Evolutionary conservation across 164 flowering plant genomes (phyloP).

Genomic region (Dillenia suffruticosa): DNA sequence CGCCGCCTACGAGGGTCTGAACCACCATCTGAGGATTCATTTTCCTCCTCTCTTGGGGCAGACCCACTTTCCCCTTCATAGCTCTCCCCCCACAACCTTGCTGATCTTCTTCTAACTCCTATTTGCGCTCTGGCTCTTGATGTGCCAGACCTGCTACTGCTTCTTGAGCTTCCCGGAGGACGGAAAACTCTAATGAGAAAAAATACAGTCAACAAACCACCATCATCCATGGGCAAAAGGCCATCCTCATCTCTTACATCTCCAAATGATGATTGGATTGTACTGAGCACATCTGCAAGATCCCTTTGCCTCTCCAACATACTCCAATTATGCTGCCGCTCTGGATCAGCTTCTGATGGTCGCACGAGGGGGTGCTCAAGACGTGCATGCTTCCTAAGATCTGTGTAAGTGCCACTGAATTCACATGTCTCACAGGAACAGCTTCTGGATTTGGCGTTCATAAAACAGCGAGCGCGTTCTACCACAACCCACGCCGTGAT

Average conservation of each 20-base stretch:
- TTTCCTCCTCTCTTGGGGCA: constrained; percentile 39
- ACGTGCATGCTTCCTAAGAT: constrained; percentile 89
- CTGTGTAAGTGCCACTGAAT: constrained; percentile 65
- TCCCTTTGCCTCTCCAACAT: constrained; percentile 84
- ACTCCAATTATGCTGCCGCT: constrained; percentile 73
- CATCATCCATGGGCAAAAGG: constrained; percentile 37
- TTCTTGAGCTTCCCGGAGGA: constrained; percentile 34
- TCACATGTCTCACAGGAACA: constrained; percentile 79
- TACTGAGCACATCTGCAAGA: constrained; percentile 78
- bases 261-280: constrained; percentile 63
- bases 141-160: constrained; percentile 51
- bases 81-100: constrained; percentile 65
- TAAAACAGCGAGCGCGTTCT: constrained; percentile 70
- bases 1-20: constrained; percentile 30
- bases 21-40: constrained; percentile 40
- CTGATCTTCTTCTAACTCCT: constrained; percentile 44
- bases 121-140: constrained; percentile 56
- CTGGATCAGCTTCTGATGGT: constrained; percentile 77
- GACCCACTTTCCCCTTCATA: constrained; percentile 42
- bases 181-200: constrained; percentile 52
- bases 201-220: constrained; percentile 59
- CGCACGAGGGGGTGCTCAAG: constrained; percentile 63
- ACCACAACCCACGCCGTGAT: constrained; percentile 64
- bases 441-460: constrained; percentile 72
- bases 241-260: constrained; percentile 45